phyloP scores from a whole-genome alignment of 495 filamentous ascomycete species.

The Rhizodiscina lignyota region DNA sequence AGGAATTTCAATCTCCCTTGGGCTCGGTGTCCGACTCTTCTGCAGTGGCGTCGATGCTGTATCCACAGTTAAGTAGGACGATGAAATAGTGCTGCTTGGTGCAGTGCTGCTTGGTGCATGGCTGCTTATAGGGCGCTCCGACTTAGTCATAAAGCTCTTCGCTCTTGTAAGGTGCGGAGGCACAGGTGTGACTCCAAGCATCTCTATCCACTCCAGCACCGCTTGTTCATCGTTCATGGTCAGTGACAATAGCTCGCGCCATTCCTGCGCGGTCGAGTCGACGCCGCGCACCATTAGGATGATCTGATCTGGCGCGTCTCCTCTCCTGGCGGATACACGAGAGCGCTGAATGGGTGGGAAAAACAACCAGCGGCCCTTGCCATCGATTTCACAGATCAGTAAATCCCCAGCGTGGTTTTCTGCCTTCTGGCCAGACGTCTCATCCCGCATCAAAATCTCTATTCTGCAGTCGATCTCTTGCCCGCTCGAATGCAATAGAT shows the following conservation, averaged over 20 bases:
- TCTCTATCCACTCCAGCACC: slow-evolving; percentile 72
- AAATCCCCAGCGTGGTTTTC: slow-evolving; percentile 63
- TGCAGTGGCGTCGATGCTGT: slow-evolving; percentile 11
- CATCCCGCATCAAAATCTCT: slow-evolving; percentile 78
- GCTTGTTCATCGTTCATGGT: slow-evolving; percentile 54
- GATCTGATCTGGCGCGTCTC: slow-evolving; percentile 51
- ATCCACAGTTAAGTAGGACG: slow-evolving; percentile 3
- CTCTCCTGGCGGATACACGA: slow-evolving; percentile 62
- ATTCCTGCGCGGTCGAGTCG: slow-evolving; percentile 35
- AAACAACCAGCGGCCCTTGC: slow-evolving; percentile 62
- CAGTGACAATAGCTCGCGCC: slow-evolving; percentile 70
- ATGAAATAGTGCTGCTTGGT: neutral
- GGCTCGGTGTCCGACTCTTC: slow-evolving; percentile 31
- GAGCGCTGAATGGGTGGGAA: slow-evolving; percentile 63
- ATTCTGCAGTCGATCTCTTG: slow-evolving; percentile 76
- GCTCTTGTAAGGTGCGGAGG: slow-evolving; percentile 37
- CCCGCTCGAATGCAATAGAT: slow-evolving; percentile 75
- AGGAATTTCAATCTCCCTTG: slow-evolving; percentile 46
- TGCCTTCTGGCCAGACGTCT: slow-evolving; percentile 40
- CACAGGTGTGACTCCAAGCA: slow-evolving; percentile 59
- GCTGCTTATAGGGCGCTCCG: slow-evolving; percentile 8
- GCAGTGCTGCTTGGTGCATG: slow-evolving; percentile 3
- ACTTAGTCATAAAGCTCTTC: slow-evolving; percentile 6
- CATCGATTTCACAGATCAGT: slow-evolving; percentile 75
- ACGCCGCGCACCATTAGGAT: slow-evolving; percentile 70